Percentiles rank a stretch among this genome's conserved stretches.
These are phyloP conservation scores for Mycena olivaceomarginata DNA, from an alignment of 768 basidiomycete genomes.

Conservation along the genomic window DNA sequence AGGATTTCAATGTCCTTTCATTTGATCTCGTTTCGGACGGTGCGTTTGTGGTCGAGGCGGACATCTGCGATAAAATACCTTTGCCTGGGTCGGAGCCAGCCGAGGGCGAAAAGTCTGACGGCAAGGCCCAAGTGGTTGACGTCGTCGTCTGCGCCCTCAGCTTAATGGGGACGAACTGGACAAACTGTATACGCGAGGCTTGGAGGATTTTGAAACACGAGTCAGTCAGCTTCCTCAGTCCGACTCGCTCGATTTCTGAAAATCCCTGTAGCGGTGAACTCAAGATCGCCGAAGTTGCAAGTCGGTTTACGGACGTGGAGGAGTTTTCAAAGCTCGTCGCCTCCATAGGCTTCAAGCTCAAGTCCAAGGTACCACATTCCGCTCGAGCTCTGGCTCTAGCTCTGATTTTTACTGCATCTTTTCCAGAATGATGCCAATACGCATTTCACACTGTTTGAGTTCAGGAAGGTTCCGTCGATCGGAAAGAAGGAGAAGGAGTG, in stretches of 20 bases:
- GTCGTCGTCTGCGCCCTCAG: slow-evolving; percentile 96
- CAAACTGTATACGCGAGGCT: slow-evolving; percentile 91
- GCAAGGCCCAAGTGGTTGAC: slow-evolving; percentile 89
- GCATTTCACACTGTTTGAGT: slow-evolving; percentile 91
- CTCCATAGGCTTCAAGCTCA: slow-evolving; percentile 84
- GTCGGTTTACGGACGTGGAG: slow-evolving; percentile 83
- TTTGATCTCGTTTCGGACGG: slow-evolving; percentile 88
- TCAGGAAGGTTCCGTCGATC: slow-evolving; percentile 74
- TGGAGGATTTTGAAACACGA: slow-evolving; percentile 90
- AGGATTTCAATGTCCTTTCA: slow-evolving; percentile 82
- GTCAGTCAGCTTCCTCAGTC: slow-evolving; percentile 65
- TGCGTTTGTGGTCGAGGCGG: slow-evolving; percentile 90
- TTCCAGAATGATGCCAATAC: slow-evolving; percentile 86
- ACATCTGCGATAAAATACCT: slow-evolving; percentile 88
- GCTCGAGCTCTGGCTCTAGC: not conserved
- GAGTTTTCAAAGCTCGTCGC: slow-evolving; percentile 79
- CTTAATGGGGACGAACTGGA: slow-evolving; percentile 98
- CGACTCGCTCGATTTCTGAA: not conserved
- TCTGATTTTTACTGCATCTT: slow-evolving; percentile 19
- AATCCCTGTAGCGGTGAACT: slow-evolving; percentile 78
- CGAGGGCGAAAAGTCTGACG: slow-evolving; percentile 61
- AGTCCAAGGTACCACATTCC: slow-evolving; percentile 72
- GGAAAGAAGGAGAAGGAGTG: slow-evolving; percentile 76
- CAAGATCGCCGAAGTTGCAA: slow-evolving; percentile 93
- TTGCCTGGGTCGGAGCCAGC: slow-evolving; percentile 85